Evolutionary conservation across 208 protist genomes (phyloP).

Genomic region (Polymyxa betae): DNA sequence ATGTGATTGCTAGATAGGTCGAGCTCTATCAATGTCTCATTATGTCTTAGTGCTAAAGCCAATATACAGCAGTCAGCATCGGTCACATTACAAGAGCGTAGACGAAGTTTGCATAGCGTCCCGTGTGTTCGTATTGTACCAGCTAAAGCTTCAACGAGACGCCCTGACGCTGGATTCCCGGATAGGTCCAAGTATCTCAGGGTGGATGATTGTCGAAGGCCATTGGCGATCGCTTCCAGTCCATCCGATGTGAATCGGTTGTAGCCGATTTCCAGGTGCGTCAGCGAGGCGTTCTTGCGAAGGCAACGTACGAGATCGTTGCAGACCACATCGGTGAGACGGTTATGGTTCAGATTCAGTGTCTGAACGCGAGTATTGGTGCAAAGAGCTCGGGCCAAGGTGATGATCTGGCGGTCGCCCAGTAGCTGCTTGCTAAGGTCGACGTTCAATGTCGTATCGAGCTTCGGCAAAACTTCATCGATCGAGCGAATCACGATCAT

Average conservation of each 20-base stretch:
- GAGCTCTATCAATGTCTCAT: neutral
- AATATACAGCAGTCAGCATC: neutral
- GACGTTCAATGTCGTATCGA: slow-evolving; percentile 25
- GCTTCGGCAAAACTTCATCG: neutral
- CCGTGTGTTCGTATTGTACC: neutral
- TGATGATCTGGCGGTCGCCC: neutral
- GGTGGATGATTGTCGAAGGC: neutral
- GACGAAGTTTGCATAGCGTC: neutral
- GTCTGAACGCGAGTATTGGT: neutral
- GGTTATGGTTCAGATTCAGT: neutral
- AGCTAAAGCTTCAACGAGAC: neutral
- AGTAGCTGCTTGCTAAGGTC: neutral
- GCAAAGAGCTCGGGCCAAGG: neutral
- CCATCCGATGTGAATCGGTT: slow-evolving; percentile 19
- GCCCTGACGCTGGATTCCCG: neutral
- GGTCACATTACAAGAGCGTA: neutral
- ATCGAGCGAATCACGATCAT: neutral
- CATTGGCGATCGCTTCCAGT: neutral
- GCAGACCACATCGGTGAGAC: neutral
- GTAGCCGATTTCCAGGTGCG: neutral
- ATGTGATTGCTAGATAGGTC: slow-evolving; percentile 6
- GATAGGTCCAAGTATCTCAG: slow-evolving; percentile 27
- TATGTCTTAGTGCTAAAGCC: neutral
- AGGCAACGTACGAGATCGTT: neutral
- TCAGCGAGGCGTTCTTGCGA: neutral